Base-by-base conservation (phyloP, 23 red algal genomes). In the Cyanidiococcus yangmingshanensis region DNA sequence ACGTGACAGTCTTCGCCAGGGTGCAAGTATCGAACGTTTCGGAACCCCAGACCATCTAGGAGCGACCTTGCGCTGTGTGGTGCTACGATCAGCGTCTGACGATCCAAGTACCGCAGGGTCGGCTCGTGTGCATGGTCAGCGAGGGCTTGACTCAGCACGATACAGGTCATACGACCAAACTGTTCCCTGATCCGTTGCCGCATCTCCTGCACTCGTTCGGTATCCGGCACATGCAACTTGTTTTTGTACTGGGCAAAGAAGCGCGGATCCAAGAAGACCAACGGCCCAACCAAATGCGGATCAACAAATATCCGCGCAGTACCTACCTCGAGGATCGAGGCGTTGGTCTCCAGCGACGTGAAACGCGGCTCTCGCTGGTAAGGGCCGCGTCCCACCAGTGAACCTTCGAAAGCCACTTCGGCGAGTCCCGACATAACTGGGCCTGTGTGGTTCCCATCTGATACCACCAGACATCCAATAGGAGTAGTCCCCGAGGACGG, bases 111-210 rank as follows among this genome's bases (percentile, higher is more conserved):
- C 0, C 54, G 0, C 29, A 95, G 79, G 0, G 86, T 89, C 18
- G 91, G 91, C 27, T 45, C 27, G 63, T 95, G 91, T 18, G 83
- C 77, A 63, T 95, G 91, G 59, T 95, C 91, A 2, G 91, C 82
- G 0, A 95, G 75, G 2, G 74, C 40, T 68, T 95, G 91, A 2
- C 79, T 87, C 7, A 95, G 83, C 1, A 95, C 86, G 27, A 95
- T 78, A 18, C 75, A 75, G 57, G 68, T 67, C 2, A 87, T 40
- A 1, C 1, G 54, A 1, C 77, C 84, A 68, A 79, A 86, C 57
- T 37, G 68, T 37, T 68, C 41, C 82, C 35, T 0, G 30, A 32
- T 16, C 7, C 27, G 38, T 75, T 71, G 16, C 74, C 2, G 25
- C 67, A 25, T 7, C 50, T 77, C 24, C 68, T 33, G 15, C 30